Conservation (phyloP, 805 yeast genomes). For the Barnettozyma siamensis region DNA sequence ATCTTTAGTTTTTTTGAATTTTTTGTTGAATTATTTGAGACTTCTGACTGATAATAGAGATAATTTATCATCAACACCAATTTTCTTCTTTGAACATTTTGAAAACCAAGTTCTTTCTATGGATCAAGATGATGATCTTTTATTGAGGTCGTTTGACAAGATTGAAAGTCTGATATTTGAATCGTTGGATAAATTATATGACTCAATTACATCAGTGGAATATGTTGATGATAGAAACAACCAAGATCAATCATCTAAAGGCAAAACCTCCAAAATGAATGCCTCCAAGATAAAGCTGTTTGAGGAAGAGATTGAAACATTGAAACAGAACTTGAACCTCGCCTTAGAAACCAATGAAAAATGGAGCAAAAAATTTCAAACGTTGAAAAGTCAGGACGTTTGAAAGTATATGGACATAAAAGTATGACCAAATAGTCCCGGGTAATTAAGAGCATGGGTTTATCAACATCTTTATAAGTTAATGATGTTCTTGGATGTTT, state of each 20-base stretch:
- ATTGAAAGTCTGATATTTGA: constrained; percentile 16
- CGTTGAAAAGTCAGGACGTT: not conserved
- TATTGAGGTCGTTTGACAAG: constrained; percentile 9
- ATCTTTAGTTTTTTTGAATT: constrained; percentile 11
- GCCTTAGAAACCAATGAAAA: constrained; percentile 25
- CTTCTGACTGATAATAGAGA: constrained; percentile 1
- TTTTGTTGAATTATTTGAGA: constrained; percentile 6
- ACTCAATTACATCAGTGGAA: not conserved
- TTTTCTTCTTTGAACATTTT: constrained; percentile 6
- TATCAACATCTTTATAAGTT: no score
- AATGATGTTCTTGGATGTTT: no score
- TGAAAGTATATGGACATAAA: no score
- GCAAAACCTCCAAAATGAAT: not conserved
- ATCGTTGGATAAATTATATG: constrained; percentile 1
- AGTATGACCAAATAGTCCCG: no score
- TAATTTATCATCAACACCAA: constrained; percentile 5
- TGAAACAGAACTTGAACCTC: constrained; percentile 15
- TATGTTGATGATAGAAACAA: not conserved
- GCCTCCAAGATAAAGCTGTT: constrained; percentile 9
- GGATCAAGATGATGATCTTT: not conserved
- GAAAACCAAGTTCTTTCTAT: constrained; percentile 2
- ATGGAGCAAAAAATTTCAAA: constrained; percentile 20
- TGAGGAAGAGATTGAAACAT: constrained; percentile 10
- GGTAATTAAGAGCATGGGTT: not conserved
- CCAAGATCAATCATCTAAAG: not conserved